Base-by-base conservation (phyloP, 176 grass and related monocot species). In the Triticum turgidum region DNA sequence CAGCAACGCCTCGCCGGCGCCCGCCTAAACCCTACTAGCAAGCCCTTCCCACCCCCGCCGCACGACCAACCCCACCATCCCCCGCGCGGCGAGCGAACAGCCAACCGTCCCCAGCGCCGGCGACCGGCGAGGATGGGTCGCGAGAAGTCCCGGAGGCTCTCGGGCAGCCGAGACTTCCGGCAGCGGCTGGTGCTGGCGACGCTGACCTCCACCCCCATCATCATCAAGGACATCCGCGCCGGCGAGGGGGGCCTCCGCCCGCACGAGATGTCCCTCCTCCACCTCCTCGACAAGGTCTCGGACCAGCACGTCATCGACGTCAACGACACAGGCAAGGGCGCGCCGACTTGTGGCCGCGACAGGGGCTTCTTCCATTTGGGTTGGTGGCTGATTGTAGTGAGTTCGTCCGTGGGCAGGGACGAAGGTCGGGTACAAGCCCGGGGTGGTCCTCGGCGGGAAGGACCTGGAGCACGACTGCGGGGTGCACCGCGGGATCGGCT, bases 141-240 rank as follows among this genome's bases (percentile, higher is more conserved):
- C 10, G 74, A 89, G 10, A 84, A 86, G 22, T 67, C 73, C 51
- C 80, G 86, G 84, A 77, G 87, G 51, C 64, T 98, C 65, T 80
- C 88, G 22, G 92, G 97, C 25, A 92, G 90, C 83, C 58, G 82
- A 22, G 75, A 96, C 68, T 73, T 96, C 52, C 86, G 96, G 78
- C 91, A 98, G 92, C 86, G 97, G 54, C 41, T 98, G 79, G 86
- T 94, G 58, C 88, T 98, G 32, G 82, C 96, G 49, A 94, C 92
- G 66, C 92, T 98, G 32, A 84, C 92, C 24, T 83, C 79, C 41
- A 92, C 90, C 13, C 70, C 90, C 47, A 64, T 98, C 77, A 88
- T 91, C 58, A 82, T 98, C 73, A 92, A 91, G 18, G 93, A 96
- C 66, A 94, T 96, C 72, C 96, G 88, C 65, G 86, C 93, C 32